Evolutionary conservation across 148 eudicot species (phyloP), one percentile per base, ranked within the genome.

Genomic region (Simmondsia chinensis): DNA sequence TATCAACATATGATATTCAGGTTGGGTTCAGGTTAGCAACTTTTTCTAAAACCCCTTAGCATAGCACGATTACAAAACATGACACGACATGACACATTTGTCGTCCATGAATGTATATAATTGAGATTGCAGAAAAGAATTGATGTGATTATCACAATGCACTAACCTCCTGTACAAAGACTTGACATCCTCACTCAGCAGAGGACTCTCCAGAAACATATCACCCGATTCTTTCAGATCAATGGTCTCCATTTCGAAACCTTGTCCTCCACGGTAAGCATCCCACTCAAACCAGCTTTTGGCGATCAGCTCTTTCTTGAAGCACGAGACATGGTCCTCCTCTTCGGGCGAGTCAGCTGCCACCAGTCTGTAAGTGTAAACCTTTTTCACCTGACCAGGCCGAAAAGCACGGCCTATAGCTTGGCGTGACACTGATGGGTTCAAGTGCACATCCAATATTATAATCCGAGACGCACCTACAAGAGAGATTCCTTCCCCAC

Each of bases 261-360:
- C 66, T 4, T 46, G 48, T 9, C 35, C 41, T 21, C 87, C 80
- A 50, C 66, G 60, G 17, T 51, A 69, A 32, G 69, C 82, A 20
- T 76, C 69, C 93, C 93, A 89, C 37, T 89, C 97, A 13, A 89
- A 89, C 97, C 97, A 89, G 72, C 85, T 64, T 53, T 84, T 89
- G 1, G 97, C 75, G 41, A 89, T 89, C 7, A 70, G 65, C 48
- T 89, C 95, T 63, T 89, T 89, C 66, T 66, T 81, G 39, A 75
- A 84, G 54, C 93, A 89, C 1, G 76, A 69, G 1, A 48, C 39
- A 36, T 89, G 95, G 60, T 89, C 97, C 25, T 78, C 82, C 57
- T 78, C 82, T 59, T 89, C 97, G 0, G 83, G 93, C 0, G 97
- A 71, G 6, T 69, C 79, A 0, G 95, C 71, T 42, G 95, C 91